Evolutionary conservation across 345 rosid genomes (phyloP).

Genomic region (Aquilaria yunnanensis): DNA sequence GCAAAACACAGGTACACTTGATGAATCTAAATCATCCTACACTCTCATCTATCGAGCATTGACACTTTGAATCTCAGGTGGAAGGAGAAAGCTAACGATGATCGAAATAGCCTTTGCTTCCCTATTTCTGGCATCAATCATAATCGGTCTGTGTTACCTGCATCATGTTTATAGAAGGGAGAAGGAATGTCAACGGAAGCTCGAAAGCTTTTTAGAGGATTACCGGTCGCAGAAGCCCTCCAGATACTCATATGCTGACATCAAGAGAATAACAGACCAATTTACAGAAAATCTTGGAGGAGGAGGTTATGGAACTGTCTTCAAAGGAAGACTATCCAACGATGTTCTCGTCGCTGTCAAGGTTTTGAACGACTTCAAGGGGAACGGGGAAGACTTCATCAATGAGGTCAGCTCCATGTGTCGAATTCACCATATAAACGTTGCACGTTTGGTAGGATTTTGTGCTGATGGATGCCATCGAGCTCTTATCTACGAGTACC

Average conservation of each 20-base stretch:
- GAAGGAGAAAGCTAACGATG: no score
- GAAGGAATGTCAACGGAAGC: no score
- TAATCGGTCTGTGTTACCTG: no score
- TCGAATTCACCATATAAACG: not conserved
- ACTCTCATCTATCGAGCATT: no score
- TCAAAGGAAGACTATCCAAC: slow-evolving; percentile 7
- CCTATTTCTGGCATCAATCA: no score
- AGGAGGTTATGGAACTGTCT: slow-evolving; percentile 2
- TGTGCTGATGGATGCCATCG: not conserved
- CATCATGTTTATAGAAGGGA: no score
- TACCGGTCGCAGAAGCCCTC: no score
- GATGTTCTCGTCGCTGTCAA: slow-evolving; percentile 5
- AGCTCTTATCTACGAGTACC: not conserved
- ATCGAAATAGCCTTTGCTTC: no score
- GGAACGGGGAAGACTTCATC: slow-evolving; percentile 3
- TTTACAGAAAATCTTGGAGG: not conserved
- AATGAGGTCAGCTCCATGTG: slow-evolving; percentile 3
- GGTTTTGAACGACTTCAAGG: not conserved
- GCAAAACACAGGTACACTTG: no score
- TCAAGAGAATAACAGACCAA: not conserved
- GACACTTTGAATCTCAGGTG: no score
- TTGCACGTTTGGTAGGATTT: not conserved
- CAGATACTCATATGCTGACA: not conserved
- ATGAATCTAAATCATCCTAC: no score
- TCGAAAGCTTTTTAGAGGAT: no score